Conservation (phyloP, 2,329 filamentous ascomycete genomes). For the Calonectria pseudoreteaudii region DNA sequence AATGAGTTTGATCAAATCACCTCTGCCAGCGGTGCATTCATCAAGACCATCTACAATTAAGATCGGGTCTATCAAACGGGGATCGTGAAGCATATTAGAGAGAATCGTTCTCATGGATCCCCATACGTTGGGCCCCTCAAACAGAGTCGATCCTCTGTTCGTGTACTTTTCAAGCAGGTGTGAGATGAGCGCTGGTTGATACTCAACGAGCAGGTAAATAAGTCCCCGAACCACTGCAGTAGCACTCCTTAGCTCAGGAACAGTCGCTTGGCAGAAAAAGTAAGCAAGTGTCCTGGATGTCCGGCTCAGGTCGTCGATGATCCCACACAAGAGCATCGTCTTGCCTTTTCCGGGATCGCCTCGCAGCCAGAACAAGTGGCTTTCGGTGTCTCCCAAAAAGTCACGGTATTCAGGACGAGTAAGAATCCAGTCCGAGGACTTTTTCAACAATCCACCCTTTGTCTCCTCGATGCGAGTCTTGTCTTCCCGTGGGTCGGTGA, state of each 20-base stretch:
- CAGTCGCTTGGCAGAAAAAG: neutral
- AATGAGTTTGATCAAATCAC: neutral
- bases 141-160: neutral
- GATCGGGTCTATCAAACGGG: neutral
- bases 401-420: slow-evolving; percentile 39
- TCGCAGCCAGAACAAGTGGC: slow-evolving; percentile 46
- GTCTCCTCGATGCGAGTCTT: neutral
- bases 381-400: slow-evolving; percentile 37
- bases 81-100: neutral
- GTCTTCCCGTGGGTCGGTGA: neutral
- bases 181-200: neutral
- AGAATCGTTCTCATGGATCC: neutral
- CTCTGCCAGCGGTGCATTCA: neutral
- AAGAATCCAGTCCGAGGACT: slow-evolving; percentile 48
- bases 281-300: neutral
- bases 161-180: neutral
- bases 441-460: slow-evolving; percentile 22
- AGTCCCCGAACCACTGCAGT: neutral
- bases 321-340: slow-evolving; percentile 49
- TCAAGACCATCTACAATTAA: neutral
- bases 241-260: neutral
- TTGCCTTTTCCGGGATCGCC: slow-evolving; percentile 52
- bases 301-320: slow-evolving; percentile 30
- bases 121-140: neutral
- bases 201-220: neutral